A percentile compares a stretch with the other conserved stretches of the same genome.
Evolutionary conservation across 1,284 basidiomycete species (phyloP).

Genomic region (Cryptococcus sp.): DNA sequence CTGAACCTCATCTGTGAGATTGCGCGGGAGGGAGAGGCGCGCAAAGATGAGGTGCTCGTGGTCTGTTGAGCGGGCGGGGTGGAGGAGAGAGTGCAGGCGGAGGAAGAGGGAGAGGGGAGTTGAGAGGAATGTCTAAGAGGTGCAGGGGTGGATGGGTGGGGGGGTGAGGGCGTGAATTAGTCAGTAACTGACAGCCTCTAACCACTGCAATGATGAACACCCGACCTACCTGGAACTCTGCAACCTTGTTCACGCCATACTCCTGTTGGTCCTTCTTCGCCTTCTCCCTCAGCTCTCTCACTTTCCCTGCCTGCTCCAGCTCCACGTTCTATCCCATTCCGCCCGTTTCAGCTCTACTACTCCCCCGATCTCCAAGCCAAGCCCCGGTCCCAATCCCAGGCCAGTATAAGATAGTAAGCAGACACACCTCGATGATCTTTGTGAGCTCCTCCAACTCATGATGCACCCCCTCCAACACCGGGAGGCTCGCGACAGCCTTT

Average conservation of each 20-base stretch:
- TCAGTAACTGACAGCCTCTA: no score
- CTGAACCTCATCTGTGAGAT: conserved; percentile 43
- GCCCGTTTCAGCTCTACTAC: neutral
- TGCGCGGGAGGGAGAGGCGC: conserved; percentile 41
- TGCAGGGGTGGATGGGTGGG: neutral
- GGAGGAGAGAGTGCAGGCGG: conserved; percentile 60
- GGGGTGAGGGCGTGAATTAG: no score
- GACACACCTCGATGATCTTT: conserved; percentile 68
- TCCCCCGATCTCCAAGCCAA: neutral
- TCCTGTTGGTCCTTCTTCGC: conserved; percentile 46
- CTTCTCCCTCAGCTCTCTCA: conserved; percentile 57
- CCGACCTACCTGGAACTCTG: conserved; percentile 58
- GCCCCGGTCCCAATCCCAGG: neutral
- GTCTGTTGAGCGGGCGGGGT: conserved; percentile 41
- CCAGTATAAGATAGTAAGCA: neutral
- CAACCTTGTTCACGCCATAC: conserved; percentile 56
- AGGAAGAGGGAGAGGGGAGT: conserved; percentile 63
- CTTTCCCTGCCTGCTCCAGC: conserved; percentile 59
- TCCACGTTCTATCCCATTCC: conserved; percentile 52
- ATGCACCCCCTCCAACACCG: conserved; percentile 67
- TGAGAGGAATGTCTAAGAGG: conserved; percentile 42
- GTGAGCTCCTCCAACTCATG: conserved; percentile 78
- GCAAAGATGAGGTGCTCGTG: conserved; percentile 48
- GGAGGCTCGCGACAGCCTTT: conserved; percentile 63
- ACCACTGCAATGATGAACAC: neutral